Evolutionary conservation across 495 filamentous ascomycete species (phyloP).

Genomic region (Polyplosphaeria fusca): DNA sequence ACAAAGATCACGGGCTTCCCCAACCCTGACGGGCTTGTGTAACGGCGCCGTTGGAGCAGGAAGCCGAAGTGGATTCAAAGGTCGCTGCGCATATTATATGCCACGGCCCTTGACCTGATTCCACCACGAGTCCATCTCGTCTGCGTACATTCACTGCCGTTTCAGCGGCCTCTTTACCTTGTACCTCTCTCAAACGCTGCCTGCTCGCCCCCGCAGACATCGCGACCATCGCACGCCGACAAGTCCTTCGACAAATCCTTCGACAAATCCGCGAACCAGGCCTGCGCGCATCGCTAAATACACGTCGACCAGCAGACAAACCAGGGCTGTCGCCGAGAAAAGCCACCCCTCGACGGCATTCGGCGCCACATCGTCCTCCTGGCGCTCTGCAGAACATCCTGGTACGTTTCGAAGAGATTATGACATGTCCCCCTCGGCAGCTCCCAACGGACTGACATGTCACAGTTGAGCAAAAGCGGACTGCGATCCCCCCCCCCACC

Average conservation of each 20-base stretch:
- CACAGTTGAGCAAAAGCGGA: conserved; percentile 4
- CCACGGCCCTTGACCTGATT: conserved; percentile 19
- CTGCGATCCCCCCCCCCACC: conserved; percentile 4
- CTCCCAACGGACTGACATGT: conserved; percentile 28
- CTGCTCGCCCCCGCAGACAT: too few relatives aligned
- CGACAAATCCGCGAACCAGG: conserved; percentile 22
- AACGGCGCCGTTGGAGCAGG: conserved; percentile 9
- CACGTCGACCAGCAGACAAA: conserved; percentile 4
- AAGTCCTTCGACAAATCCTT: too few relatives aligned
- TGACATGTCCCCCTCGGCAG: conserved; percentile 20
- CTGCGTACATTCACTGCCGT: neutral
- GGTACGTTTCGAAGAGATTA: conserved; percentile 32
- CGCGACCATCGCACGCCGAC: too few relatives aligned
- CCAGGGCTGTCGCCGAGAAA: conserved; percentile 19
- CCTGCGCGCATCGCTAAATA: conserved; percentile 31
- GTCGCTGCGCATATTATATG: conserved; percentile 35
- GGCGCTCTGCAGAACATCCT: conserved; percentile 28
- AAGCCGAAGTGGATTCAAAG: conserved; percentile 23
- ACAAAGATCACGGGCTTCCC: conserved; percentile 26
- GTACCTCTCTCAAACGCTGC: too few relatives aligned
- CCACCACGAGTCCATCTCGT: neutral
- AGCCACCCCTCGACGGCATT: conserved; percentile 11
- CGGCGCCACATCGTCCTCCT: conserved; percentile 30
- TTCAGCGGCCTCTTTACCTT: too few relatives aligned
- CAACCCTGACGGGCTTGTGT: conserved; percentile 23